These are phyloP conservation scores for Guadua angustifolia DNA, from an alignment of 176 grass and related monocot genomes.

Conservation along the genomic window DNA sequence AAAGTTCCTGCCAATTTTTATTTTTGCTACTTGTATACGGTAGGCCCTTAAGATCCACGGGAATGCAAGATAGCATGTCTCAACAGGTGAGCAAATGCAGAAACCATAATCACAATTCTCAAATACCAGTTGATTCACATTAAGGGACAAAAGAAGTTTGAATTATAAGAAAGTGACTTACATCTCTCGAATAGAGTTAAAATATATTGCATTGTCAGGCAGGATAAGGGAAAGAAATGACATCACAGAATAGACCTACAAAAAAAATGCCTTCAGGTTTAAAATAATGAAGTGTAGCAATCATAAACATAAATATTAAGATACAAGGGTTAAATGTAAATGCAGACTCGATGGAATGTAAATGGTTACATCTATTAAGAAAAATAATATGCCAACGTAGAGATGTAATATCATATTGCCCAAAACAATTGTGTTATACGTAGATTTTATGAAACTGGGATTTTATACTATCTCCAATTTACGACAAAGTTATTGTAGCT, in stretches of 20 bases:
- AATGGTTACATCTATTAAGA: not conserved
- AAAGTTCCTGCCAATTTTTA: not conserved
- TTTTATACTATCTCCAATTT: not conserved
- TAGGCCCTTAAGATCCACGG: not conserved
- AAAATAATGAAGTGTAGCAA: not conserved
- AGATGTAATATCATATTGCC: not conserved
- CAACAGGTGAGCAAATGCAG: slow-evolving; percentile 1
- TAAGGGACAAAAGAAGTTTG: not conserved
- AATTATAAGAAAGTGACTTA: slow-evolving; percentile 51
- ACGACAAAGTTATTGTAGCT: not conserved
- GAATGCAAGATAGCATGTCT: slow-evolving; percentile 19
- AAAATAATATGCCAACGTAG: not conserved
- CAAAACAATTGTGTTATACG: not conserved
- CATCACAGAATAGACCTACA: slow-evolving; percentile 98
- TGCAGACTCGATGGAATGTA: not conserved
- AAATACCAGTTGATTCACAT: not conserved
- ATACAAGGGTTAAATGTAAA: not conserved
- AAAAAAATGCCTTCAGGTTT: not conserved
- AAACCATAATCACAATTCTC: slow-evolving; percentile 8
- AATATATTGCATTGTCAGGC: slow-evolving; percentile 74
- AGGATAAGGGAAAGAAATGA: slow-evolving; percentile 88
- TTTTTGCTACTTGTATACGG: not conserved
- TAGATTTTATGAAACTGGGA: not conserved
- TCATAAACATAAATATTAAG: not conserved
- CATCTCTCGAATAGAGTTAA: slow-evolving; percentile 94